These are phyloP conservation scores for Podaxis pistillaris DNA, from an alignment of 768 basidiomycete species.

Conservation along the genomic window DNA sequence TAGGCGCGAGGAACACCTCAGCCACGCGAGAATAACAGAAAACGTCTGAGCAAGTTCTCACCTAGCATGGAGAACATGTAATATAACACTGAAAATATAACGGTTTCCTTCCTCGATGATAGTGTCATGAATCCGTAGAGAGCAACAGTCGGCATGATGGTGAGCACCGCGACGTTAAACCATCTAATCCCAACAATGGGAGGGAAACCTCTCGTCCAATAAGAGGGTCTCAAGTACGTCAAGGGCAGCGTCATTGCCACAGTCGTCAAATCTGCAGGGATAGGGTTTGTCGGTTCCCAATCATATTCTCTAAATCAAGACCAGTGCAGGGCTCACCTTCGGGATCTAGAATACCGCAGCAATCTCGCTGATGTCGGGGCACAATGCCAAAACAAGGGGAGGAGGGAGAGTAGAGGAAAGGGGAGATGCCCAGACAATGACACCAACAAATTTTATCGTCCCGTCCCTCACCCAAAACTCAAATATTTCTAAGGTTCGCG, in stretches of 20 bases:
- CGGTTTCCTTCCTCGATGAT: conserved; percentile 47
- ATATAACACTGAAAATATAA: conserved; percentile 62
- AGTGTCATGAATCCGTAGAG: conserved; percentile 64
- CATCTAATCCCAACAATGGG: conserved; percentile 59
- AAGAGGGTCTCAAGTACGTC: background rate
- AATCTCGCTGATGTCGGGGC: background rate
- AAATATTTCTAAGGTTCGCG: background rate
- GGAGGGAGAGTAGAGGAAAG: background rate
- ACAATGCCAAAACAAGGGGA: background rate
- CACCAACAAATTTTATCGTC: background rate
- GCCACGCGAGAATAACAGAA: conserved; percentile 4
- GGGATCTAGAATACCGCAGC: background rate
- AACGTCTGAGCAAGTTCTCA: conserved; percentile 26
- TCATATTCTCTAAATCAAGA: too few species aligned
- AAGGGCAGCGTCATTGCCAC: background rate
- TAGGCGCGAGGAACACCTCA: background rate
- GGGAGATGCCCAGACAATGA: background rate
- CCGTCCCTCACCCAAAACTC: background rate
- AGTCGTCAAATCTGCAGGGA: conserved; percentile 1
- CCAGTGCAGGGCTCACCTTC: background rate
- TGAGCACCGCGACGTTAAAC: conserved; percentile 75
- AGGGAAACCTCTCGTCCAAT: conserved; percentile 37
- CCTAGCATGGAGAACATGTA: conserved; percentile 90
- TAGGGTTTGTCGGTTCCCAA: background rate
- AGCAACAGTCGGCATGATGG: conserved; percentile 67